These are phyloP conservation scores for Colletotrichum musae DNA, from an alignment of 2,329 filamentous ascomycete genomes.

Conservation along the genomic window DNA sequence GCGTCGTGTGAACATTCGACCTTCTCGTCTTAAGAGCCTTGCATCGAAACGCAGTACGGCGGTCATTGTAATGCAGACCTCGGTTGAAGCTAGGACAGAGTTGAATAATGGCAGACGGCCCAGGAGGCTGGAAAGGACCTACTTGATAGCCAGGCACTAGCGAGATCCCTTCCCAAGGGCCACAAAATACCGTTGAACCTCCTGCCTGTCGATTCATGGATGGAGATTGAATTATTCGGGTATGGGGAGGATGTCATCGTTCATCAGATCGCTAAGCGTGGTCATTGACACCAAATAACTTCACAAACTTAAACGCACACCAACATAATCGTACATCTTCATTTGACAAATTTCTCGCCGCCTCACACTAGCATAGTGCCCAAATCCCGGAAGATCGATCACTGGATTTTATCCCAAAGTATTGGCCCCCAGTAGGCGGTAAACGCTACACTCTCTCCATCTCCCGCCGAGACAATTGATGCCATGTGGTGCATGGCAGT, in stretches of 20 bases:
- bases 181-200: conserved; percentile 44
- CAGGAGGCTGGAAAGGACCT: conserved; percentile 3
- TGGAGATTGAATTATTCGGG: conserved; percentile 46
- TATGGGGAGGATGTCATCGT: conserved; percentile 44
- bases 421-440: neutral
- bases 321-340: too few species aligned
- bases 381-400: neutral
- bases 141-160: conserved; percentile 46
- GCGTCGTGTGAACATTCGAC: conserved; percentile 42
- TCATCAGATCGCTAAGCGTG: conserved; percentile 46
- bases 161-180: conserved; percentile 44
- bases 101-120: neutral
- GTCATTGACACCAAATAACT: conserved; percentile 56
- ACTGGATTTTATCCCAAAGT: neutral
- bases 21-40: conserved; percentile 47
- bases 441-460: neutral
- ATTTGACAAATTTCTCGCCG: too few species aligned
- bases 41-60: conserved; percentile 45
- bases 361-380: neutral
- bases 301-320: neutral
- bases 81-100: conserved; percentile 41
- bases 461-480: conserved; percentile 3
- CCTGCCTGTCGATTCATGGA: conserved; percentile 43
- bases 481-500: neutral
- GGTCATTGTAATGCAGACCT: conserved; percentile 44